phyloP scores from a whole-genome alignment of 495 filamentous ascomycete genomes.

The Chaetomium fimeti region DNA sequence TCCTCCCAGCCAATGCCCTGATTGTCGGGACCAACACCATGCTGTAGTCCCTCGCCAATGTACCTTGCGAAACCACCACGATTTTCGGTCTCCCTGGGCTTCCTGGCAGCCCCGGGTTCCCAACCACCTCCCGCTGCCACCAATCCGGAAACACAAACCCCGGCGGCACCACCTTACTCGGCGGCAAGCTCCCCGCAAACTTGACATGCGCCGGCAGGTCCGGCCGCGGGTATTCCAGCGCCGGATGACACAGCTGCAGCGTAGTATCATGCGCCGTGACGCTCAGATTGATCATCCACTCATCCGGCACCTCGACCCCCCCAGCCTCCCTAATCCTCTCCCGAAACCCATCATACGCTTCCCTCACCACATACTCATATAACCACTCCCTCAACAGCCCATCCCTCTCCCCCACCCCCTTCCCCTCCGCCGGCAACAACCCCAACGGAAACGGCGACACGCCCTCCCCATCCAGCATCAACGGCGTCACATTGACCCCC shows the following conservation, averaged over 20 bases:
- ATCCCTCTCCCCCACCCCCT: slow-evolving; percentile 12
- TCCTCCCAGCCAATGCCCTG: slow-evolving; percentile 28
- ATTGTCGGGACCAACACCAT: too few relatives aligned
- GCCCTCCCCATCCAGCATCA: slow-evolving; percentile 26
- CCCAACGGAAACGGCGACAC: slow-evolving; percentile 25
- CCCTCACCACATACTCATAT: slow-evolving; percentile 17
- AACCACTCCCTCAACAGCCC: slow-evolving; percentile 19
- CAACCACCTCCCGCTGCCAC: slow-evolving; percentile 30
- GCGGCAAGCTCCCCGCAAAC: slow-evolving; percentile 40
- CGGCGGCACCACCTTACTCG: slow-evolving; percentile 18
- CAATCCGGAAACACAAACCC: slow-evolving; percentile 30
- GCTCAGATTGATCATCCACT: slow-evolving; percentile 28
- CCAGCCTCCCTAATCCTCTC: slow-evolving; percentile 17
- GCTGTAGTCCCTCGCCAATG: not conserved
- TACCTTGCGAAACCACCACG: not conserved
- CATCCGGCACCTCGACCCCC: slow-evolving; percentile 20
- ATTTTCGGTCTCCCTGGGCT: not conserved
- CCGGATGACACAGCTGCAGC: slow-evolving; percentile 40
- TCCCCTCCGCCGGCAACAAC: not conserved
- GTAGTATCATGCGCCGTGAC: slow-evolving; percentile 31
- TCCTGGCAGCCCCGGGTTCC: not conserved
- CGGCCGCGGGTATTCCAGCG: slow-evolving; percentile 34
- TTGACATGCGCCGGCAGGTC: slow-evolving; percentile 32
- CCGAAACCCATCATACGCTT: slow-evolving; percentile 21
- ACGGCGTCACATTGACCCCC: slow-evolving; percentile 30